Conservation (phyloP, 768 basidiomycete species). For the Erythrobasidium yunnanense region DNA sequence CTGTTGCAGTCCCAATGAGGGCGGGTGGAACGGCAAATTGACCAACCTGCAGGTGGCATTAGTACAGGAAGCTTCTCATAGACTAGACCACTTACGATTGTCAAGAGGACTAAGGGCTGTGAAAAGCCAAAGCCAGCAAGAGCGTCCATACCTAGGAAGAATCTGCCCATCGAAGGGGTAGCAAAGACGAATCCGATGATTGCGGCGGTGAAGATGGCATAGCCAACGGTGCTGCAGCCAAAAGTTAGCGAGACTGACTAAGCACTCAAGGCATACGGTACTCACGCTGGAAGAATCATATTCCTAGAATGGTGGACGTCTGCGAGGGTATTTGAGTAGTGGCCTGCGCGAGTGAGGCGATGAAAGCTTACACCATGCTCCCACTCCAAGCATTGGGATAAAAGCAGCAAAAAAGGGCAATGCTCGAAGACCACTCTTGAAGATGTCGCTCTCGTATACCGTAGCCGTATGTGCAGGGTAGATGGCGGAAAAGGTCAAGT, state of each 20-base stretch:
- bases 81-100: neutral
- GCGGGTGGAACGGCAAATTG: neutral
- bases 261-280: too few species aligned
- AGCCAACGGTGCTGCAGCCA: too few species aligned
- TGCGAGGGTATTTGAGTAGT: too few species aligned
- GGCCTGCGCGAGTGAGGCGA: too few species aligned
- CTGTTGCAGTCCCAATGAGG: conserved; percentile 8
- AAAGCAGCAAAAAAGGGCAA: conserved; percentile 4
- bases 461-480: conserved; percentile 7
- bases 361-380: too few species aligned
- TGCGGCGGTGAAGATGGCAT: too few species aligned
- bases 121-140: conserved; percentile 4
- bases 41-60: neutral
- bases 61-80: neutral
- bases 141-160: conserved; percentile 7
- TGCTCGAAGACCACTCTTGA: neutral
- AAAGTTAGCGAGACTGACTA: too few species aligned
- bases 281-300: too few species aligned
- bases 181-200: neutral
- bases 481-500: neutral
- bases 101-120: neutral
- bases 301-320: too few species aligned
- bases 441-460: conserved; percentile 4
- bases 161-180: neutral
- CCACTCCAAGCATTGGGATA: neutral